A percentile compares a stretch with the other conserved stretches of the same genome.
Evolutionary conservation across 208 protist species (phyloP).

Genomic region (Leishmania mexicana): DNA sequence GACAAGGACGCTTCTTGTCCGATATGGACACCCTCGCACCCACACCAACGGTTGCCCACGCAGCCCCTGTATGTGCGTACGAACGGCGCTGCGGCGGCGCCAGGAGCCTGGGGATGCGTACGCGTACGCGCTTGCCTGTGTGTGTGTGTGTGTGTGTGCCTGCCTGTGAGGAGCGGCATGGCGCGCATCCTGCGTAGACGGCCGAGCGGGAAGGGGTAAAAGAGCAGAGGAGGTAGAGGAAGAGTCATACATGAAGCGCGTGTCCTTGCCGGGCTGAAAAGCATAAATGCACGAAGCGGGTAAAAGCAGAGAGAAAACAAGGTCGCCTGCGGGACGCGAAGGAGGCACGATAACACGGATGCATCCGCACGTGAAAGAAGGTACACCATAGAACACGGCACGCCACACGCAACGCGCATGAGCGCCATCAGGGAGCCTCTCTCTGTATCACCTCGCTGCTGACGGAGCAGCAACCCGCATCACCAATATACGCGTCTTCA

Average conservation of each 20-base stretch:
- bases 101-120: neutral
- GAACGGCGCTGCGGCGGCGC: neutral
- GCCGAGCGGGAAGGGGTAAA: neutral
- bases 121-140: neutral
- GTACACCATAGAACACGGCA: neutral
- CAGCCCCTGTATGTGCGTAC: neutral
- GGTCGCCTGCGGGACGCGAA: neutral
- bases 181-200: neutral
- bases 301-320: neutral
- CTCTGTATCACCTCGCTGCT: neutral
- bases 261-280: neutral
- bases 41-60: neutral
- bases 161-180: neutral
- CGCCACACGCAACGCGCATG: neutral
- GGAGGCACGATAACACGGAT: neutral
- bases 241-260: neutral
- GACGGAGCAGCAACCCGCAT: neutral
- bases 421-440: neutral
- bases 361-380: neutral
- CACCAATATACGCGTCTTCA: neutral
- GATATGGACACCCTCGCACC: neutral
- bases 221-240: neutral
- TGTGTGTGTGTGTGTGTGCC: neutral
- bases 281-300: neutral
- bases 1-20: neutral